Evolutionary conservation across 164 flowering plant genomes (phyloP), one percentile per base, ranked within the genome.

Genomic region (Chimonanthus salicifolius): DNA sequence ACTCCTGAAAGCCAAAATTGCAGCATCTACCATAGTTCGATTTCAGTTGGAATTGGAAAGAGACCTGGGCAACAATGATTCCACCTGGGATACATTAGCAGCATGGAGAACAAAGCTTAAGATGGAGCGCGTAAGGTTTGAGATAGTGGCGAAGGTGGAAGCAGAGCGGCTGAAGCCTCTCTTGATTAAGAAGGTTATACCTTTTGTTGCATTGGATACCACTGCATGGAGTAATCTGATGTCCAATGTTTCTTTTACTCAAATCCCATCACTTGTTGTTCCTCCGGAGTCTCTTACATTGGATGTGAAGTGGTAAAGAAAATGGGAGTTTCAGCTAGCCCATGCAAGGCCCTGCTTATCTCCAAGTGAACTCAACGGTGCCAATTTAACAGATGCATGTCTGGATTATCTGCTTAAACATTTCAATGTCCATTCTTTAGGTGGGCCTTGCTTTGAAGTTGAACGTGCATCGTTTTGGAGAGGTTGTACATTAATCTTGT

Each of bases 61-160:
- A 73, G 72, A 76, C 71, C 60, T 87, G 49, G 72, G 79, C 54
- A 48, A 67, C 20, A 80, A 81, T 62, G 87, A 80, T 44, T 71
- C 74, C 7, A 49, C 67, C 43, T 67, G 73, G 73, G 72, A 74
- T 4, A 78, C 76, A 47, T 48, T 83, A 78, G 87, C 84, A 13
- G 85, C 87, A 67, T 90, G 94, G 94, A 88, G 90, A 82, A 90
- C 92, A 15, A 87, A 76, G 82, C 92, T 91, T 9, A 78, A 64
- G 3, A 73, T 80, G 51, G 90, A 87, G 71, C 84, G 85, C 62
- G 72, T 78, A 47, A 81, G 78, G 78, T 90, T 89, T 77, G 86
- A 89, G 71, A 80, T 89, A 16, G 75, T 80, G 74, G 94, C 91
- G 6, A 85, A 86, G 73, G 76, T 88, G 71, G 92, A 87, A 66